phyloP scores from a whole-genome alignment of 2,329 filamentous ascomycete genomes.

The Colletotrichum liriopes region DNA sequence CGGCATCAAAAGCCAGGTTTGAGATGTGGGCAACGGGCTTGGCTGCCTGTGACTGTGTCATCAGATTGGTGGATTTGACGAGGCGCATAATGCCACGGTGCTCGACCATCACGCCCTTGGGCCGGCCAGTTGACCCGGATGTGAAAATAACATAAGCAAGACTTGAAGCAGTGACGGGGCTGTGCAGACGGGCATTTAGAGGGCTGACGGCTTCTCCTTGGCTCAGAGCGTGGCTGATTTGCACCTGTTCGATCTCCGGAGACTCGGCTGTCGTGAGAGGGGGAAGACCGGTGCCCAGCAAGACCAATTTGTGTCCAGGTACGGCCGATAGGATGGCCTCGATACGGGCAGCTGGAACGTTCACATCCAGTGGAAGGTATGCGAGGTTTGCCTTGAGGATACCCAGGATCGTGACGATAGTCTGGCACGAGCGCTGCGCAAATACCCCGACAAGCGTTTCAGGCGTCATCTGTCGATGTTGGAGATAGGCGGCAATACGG shows the following conservation, averaged over 20 bases:
- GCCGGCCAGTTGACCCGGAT: conserved; percentile 65
- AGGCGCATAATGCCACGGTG: conserved; percentile 42
- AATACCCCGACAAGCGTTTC: conserved; percentile 45
- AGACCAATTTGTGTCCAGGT: conserved; percentile 20
- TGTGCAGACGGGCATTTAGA: not conserved
- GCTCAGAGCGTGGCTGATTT: not conserved
- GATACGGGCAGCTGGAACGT: conserved; percentile 35
- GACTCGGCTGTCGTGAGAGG: not conserved
- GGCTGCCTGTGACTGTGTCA: not conserved
- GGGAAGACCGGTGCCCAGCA: conserved; percentile 4
- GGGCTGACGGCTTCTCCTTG: not conserved
- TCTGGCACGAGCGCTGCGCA: conserved; percentile 45
- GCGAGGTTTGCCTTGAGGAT: conserved; percentile 45
- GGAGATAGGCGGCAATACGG: conserved; percentile 43
- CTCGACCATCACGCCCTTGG: conserved; percentile 62
- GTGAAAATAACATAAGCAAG: conserved; percentile 62
- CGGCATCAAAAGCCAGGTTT: conserved; percentile 45
- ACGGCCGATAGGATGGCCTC: conserved; percentile 37
- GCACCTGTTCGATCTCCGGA: conserved; percentile 4
- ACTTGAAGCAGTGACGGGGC: conserved; percentile 24
- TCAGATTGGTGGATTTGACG: conserved; percentile 11
- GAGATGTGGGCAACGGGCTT: not conserved
- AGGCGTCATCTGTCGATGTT: not conserved
- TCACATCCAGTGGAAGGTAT: conserved; percentile 44
- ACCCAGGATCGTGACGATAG: conserved; percentile 36